Conservation (phyloP, 208 protist genomes). For the Acanthamoeba sp. region DNA sequence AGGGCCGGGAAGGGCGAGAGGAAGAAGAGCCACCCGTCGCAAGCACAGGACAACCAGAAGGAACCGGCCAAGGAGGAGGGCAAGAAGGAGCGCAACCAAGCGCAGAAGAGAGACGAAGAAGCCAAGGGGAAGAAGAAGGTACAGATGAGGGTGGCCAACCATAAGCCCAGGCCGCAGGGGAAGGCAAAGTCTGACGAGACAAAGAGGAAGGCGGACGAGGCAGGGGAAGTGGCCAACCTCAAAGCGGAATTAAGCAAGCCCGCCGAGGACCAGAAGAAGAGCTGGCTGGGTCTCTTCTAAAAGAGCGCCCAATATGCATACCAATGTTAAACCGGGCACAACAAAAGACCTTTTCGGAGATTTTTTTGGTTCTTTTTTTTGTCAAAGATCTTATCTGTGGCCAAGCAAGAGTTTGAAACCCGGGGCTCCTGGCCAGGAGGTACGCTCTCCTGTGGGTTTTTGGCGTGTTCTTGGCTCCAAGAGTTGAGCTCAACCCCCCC, state of each 20-base stretch:
- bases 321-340: neutral
- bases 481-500: no score
- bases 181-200: neutral
- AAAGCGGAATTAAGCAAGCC: neutral
- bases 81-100: neutral
- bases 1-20: neutral
- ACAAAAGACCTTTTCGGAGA: no score
- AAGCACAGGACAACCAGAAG: neutral
- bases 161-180: neutral
- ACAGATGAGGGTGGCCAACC: neutral
- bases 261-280: constrained; percentile 34
- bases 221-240: neutral
- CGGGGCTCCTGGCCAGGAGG: no score
- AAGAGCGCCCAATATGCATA: neutral
- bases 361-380: neutral
- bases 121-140: neutral
- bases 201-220: neutral
- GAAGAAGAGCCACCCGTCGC: constrained; percentile 8
- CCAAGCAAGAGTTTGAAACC: no score
- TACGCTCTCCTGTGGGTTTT: no score
- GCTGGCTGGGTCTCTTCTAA: constrained; percentile 26
- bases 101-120: neutral
- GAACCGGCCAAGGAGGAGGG: no score
- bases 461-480: no score
- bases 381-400: no score